Conservation (phyloP, 768 basidiomycete genomes). For the Leccinum boreale region DNA sequence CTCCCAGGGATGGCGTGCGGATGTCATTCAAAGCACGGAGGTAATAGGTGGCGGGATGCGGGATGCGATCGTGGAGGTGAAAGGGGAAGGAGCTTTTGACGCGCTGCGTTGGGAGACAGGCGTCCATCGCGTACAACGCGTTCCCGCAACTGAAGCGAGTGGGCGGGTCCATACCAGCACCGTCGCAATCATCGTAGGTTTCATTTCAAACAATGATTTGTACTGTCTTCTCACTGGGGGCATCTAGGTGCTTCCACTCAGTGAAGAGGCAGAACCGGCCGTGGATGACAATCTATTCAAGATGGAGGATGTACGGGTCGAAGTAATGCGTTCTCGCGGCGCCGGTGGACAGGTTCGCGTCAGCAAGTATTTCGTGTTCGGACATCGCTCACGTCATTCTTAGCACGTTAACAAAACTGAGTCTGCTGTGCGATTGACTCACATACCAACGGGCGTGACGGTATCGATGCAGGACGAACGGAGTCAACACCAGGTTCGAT, state of each 20-base stretch:
- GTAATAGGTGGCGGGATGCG: constrained; percentile 64
- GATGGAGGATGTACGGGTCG: constrained; percentile 85
- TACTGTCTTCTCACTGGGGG: not conserved
- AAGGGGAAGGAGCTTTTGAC: constrained; percentile 77
- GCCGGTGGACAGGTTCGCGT: constrained; percentile 86
- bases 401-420: constrained; percentile 99
- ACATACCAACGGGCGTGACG: constrained; percentile 87
- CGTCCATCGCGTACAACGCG: constrained; percentile 92
- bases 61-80: constrained; percentile 77
- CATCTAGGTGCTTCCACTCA: constrained; percentile 73
- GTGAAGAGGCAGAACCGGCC: constrained; percentile 58
- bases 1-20: constrained; percentile 56
- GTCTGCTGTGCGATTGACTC: constrained; percentile 92
- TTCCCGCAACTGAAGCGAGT: constrained; percentile 85
- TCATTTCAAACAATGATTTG: not conserved
- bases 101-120: constrained; percentile 86
- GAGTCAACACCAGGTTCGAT: constrained; percentile 82
- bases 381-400: not conserved
- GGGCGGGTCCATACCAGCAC: constrained; percentile 94
- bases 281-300: constrained; percentile 62
- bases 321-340: constrained; percentile 96
- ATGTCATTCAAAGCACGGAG: constrained; percentile 56
- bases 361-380: not conserved
- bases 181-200: constrained; percentile 75
- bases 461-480: constrained; percentile 99